A percentile compares a stretch with the other conserved stretches of the same genome.
These are phyloP conservation scores for Schwanniomyces yamadae DNA, from an alignment of 805 yeast genomes.

Conservation along the genomic window DNA sequence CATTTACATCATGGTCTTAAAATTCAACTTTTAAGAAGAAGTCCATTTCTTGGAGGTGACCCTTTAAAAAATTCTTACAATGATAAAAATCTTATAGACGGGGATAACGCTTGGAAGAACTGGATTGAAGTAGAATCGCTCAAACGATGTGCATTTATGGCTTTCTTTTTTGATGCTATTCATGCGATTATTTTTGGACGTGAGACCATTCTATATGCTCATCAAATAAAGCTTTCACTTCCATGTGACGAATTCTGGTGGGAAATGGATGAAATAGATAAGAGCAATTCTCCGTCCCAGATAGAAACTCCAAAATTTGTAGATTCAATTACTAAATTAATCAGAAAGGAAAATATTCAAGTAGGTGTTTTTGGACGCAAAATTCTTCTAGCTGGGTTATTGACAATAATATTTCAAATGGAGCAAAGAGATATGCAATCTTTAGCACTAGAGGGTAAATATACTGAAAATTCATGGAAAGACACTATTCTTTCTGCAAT, in stretches of 20 bases:
- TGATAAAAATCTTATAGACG: conserved; percentile 4
- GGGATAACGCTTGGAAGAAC: conserved; percentile 17
- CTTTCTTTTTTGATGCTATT: conserved; percentile 30
- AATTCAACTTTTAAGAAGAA: conserved; percentile 20
- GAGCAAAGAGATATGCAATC: conserved; percentile 19
- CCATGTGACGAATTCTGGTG: conserved; percentile 26
- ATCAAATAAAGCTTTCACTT: conserved; percentile 22
- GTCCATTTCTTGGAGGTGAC: conserved; percentile 37
- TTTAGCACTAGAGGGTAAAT: conserved; percentile 18
- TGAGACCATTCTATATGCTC: conserved; percentile 18
- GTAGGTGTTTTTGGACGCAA: conserved; percentile 18
- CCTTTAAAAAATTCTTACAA: conserved; percentile 22
- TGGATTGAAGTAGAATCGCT: conserved; percentile 36
- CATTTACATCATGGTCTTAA: conserved; percentile 77
- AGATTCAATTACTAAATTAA: conserved; percentile 18
- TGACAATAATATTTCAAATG: conserved; percentile 17
- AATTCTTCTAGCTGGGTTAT: conserved; percentile 17
- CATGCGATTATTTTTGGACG: conserved; percentile 35
- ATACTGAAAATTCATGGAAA: conserved; percentile 16
- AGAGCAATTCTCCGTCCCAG: conserved; percentile 11
- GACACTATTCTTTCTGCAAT: conserved; percentile 18
- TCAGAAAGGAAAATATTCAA: conserved; percentile 17
- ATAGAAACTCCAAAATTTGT: conserved; percentile 18
- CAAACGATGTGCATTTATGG: conserved; percentile 32
- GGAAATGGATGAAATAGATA: conserved; percentile 17